Evolutionary conservation across 2,329 filamentous ascomycete species (phyloP).

Genomic region (Clonostachys rhizophaga): DNA sequence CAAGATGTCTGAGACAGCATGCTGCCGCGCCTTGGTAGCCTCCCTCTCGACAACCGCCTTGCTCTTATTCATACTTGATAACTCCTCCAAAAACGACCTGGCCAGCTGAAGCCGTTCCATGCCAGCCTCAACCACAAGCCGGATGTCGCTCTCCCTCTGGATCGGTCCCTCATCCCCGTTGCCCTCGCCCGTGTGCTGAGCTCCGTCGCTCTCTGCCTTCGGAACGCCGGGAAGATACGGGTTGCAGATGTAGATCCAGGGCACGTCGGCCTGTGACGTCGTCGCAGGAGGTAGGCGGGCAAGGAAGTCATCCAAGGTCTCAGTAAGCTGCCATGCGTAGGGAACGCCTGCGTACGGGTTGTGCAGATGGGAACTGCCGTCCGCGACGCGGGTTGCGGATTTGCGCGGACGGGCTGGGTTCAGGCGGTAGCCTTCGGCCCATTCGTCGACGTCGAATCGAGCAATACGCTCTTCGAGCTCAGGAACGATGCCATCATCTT

Average conservation of each 20-base stretch:
- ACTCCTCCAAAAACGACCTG: slow-evolving; percentile 35
- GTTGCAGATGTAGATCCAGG: slow-evolving; percentile 73
- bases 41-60: slow-evolving; percentile 32
- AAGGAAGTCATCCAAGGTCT: slow-evolving; percentile 63
- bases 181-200: slow-evolving; percentile 26
- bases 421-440: slow-evolving; percentile 22
- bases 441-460: slow-evolving; percentile 43
- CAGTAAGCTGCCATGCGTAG: slow-evolving; percentile 58
- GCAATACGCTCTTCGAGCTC: slow-evolving; percentile 43
- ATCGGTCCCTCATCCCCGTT: slow-evolving; percentile 45
- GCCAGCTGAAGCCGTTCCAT: slow-evolving; percentile 42
- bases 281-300: slow-evolving; percentile 62
- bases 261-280: slow-evolving; percentile 41
- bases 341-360: slow-evolving; percentile 53
- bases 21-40: slow-evolving; percentile 43
- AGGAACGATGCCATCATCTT: slow-evolving; percentile 43
- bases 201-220: slow-evolving; percentile 21
- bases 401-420: slow-evolving; percentile 17
- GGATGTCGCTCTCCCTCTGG: slow-evolving; percentile 36
- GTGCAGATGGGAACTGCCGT: slow-evolving; percentile 19
- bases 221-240: slow-evolving; percentile 41
- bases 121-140: slow-evolving; percentile 47
- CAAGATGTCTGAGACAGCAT: slow-evolving; percentile 50
- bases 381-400: slow-evolving; percentile 17
- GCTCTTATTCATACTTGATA: slow-evolving; percentile 9